Evolutionary conservation across 2,329 filamentous ascomycete genomes (phyloP), one percentile per base, ranked within the genome.

Genomic region (Chalaropsis thielavioides): DNA sequence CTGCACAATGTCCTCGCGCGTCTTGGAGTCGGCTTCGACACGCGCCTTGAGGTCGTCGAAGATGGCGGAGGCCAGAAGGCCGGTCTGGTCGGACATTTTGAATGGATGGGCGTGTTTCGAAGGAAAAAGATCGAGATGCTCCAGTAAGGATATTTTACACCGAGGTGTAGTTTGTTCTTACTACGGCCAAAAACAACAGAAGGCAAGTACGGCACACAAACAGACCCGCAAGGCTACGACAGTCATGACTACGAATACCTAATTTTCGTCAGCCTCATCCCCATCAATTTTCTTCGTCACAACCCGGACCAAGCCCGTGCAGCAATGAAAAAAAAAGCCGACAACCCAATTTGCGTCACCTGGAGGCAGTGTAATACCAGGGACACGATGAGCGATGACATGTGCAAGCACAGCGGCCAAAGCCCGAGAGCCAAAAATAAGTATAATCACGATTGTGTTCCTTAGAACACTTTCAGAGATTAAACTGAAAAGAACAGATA

Each of bases 401-500:
- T 67, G 40, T 65, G 66, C 66, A 67, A 67, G 66, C 66, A 65
- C 61, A 67, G 66, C 59, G 66, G 66, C 44, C 63, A 46, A 51
- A 35, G 46, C 40, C 38, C 66, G 35, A 73, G 49, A 58, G 64
- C 46, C 66, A 67, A 67, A 87, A 88, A 92, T 90, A 82, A 80
- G 87, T 84, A 84, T 90, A 92, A 92, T 89, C 86, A 84, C 79
- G 80, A 81, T 82, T 83, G 80, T 80, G 79, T 79, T 80, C 84
- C 81, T 78, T 88, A 83, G 84, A 80, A 80, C 80, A 81, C 82
- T 90, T 89, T 87, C 87, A 92, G 88, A 87, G 86, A 90, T 91
- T 91, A 92, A 92, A 90, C 88, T 92, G 86, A 90, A 89, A 91
- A 92, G 88, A 92, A 92, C 87, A 90, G 87, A 89, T 90, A 90